These are phyloP conservation scores for Blastobotrys ciferrii DNA, from an alignment of 1,139 yeast genomes.

Conservation along the genomic window DNA sequence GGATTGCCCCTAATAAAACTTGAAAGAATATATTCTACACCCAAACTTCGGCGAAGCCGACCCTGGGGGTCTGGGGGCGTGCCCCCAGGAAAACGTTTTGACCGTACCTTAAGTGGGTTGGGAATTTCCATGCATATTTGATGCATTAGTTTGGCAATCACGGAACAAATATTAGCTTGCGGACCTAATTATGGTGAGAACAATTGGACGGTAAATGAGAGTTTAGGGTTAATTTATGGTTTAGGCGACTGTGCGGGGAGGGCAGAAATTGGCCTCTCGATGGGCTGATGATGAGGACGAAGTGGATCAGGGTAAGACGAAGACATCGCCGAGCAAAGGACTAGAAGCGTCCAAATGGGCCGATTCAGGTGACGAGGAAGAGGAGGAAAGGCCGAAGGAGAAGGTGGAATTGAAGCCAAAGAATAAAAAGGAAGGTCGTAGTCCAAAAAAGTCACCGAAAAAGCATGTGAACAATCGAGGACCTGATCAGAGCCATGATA, in stretches of 20 bases:
- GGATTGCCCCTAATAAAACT: too few species aligned
- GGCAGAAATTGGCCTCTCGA: conserved; percentile 12
- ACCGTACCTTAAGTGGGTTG: too few species aligned
- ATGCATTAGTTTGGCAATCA: too few species aligned
- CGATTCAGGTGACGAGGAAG: conserved; percentile 1
- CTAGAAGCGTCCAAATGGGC: conserved; percentile 12
- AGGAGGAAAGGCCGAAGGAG: too few species aligned
- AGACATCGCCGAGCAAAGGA: conserved; percentile 4
- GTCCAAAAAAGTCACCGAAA: not conserved
- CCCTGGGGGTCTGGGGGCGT: too few species aligned
- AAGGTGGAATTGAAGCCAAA: not conserved
- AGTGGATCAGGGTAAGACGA: conserved; percentile 1
- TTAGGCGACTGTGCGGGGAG: conserved; percentile 9
- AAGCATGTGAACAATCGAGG: conserved; percentile 1
- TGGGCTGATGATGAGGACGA: conserved; percentile 18
- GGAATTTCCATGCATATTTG: too few species aligned
- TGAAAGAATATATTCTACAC: too few species aligned
- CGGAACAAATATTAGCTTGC: too few species aligned
- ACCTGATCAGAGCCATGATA: not conserved
- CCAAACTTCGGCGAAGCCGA: too few species aligned
- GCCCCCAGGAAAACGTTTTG: too few species aligned
- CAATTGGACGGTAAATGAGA: not conserved
- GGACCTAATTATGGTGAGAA: conserved; percentile 2
- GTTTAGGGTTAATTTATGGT: not conserved
- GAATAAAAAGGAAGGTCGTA: not conserved